Conservation (phyloP, 768 basidiomycete genomes). For the Agaricus subrufescens region DNA sequence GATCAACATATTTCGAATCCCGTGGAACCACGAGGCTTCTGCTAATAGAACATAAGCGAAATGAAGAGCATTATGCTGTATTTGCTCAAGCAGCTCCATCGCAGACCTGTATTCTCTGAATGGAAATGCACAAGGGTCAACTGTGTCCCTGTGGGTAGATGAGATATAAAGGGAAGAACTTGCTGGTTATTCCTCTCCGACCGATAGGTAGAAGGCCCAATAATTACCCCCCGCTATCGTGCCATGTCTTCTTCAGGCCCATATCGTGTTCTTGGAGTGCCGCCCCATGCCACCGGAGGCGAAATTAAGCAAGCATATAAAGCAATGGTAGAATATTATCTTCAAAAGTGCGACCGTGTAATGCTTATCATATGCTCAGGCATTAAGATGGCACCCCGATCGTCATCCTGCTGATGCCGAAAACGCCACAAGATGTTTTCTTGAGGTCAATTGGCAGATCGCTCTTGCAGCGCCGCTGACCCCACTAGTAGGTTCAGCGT, state of each 20-base stretch:
- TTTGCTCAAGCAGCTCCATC: background rate
- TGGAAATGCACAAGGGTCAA: constrained; percentile 6
- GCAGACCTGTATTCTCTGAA: constrained; percentile 1
- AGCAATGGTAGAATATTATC: constrained; percentile 40
- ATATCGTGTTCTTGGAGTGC: constrained; percentile 10
- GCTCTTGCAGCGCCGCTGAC: constrained; percentile 4
- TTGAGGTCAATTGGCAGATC: constrained; percentile 37
- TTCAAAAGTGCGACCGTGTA: constrained; percentile 17
- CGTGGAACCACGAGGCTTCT: constrained; percentile 5
- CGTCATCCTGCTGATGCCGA: constrained; percentile 54
- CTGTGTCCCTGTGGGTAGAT: background rate
- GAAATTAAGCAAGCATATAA: constrained; percentile 60
- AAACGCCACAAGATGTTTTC: constrained; percentile 48
- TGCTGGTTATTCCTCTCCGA: background rate
- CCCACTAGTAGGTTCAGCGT: constrained; percentile 37
- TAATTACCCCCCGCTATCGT: background rate
- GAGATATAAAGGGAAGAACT: constrained; percentile 6
- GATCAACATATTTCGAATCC: background rate
- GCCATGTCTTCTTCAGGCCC: constrained; percentile 9
- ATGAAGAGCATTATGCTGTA: constrained; percentile 3
- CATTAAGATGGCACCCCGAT: constrained; percentile 66
- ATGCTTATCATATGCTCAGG: constrained; percentile 28
- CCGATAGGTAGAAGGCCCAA: background rate
- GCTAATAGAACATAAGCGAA: constrained; percentile 5
- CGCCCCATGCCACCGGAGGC: constrained; percentile 35